These are phyloP conservation scores for Tylopilus orsonianus DNA, from an alignment of 1,284 basidiomycete genomes.

Conservation along the genomic window DNA sequence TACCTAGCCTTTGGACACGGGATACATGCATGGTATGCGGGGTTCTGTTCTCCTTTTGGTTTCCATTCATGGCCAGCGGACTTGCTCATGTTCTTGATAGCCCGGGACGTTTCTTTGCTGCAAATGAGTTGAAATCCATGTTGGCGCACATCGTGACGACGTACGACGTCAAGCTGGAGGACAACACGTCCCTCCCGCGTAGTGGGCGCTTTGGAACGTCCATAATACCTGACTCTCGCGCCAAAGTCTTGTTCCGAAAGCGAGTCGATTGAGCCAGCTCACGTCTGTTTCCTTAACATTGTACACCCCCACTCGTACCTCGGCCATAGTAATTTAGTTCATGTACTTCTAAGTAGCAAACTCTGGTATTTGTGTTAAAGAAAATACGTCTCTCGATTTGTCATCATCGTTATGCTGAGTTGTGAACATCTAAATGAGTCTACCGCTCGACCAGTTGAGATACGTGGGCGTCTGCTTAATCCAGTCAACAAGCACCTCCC, in stretches of 20 bases:
- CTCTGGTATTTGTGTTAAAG: too few relatives aligned
- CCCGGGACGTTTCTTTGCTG: slow-evolving; percentile 11
- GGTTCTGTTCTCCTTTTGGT: neutral
- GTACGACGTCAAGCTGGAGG: neutral
- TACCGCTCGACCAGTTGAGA: slow-evolving; percentile 47
- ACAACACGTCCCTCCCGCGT: neutral
- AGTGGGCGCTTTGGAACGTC: neutral
- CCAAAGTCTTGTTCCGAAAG: neutral
- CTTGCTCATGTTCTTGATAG: neutral
- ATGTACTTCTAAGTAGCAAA: too few relatives aligned
- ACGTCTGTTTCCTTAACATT: neutral
- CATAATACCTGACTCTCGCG: neutral
- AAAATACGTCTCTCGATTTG: too few relatives aligned
- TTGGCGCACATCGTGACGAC: neutral
- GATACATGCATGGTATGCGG: neutral
- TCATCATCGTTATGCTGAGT: too few relatives aligned
- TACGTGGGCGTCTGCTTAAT: slow-evolving; percentile 52
- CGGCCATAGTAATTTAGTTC: too few relatives aligned
- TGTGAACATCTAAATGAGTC: slow-evolving; percentile 29
- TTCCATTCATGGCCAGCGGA: neutral
- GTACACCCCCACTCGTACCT: too few relatives aligned
- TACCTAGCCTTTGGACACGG: neutral
- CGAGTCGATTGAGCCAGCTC: neutral
- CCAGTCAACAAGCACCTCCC: slow-evolving; percentile 72
- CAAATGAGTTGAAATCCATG: slow-evolving; percentile 3